Evolutionary conservation across 2,329 filamentous ascomycete genomes (phyloP), one percentile per base, ranked within the genome.

Genomic region (Leptographium galeiforme): DNA sequence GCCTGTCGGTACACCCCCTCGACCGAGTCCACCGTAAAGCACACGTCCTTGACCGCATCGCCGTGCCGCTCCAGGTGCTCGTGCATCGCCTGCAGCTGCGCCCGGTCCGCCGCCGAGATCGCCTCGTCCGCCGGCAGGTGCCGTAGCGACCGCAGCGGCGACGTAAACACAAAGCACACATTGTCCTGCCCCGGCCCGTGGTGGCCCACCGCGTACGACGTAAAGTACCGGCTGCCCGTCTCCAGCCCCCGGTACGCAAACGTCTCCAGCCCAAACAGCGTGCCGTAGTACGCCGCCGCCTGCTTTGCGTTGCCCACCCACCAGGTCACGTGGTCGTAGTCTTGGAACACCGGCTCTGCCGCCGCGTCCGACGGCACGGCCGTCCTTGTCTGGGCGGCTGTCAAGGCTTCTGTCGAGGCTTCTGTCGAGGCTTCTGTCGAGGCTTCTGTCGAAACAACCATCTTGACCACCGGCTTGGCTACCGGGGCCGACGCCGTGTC

Each of bases 251-350:
- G 79, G 69, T 95, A 95, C 57, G 91, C 91, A 54, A 95, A 70
- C 19, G 79, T 80, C 63, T 79, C 74, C 73, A 96, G 95, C 53
- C 89, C 90, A 73, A 96, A 89, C 60, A 89, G 85, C 12, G 81
- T 84, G 60, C 85, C 84, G 71, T 95, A 96, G 72, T 88, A 96
- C 14, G 85, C 79, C 41, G 90, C 90, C 3, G 89, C 88, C 73
- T 96, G 90, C 72, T 96, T 96, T 62, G 91, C 90, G 66, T 97
- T 97, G 65, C 90, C 89, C 34, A 96, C 91, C 73, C 89, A 95
- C 90, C 90, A 96, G 61, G 89, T 90, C 54, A 95, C 80, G 69
- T 95, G 87, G 70, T 95, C 88, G 67, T 95, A 96, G 64, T 88
- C 89, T 57, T 81, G 79, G 72, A 95, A 90, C 65, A 75, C 77